phyloP scores from a whole-genome alignment of 495 filamentous ascomycete genomes.

The Lasiosphaeria hispida region DNA sequence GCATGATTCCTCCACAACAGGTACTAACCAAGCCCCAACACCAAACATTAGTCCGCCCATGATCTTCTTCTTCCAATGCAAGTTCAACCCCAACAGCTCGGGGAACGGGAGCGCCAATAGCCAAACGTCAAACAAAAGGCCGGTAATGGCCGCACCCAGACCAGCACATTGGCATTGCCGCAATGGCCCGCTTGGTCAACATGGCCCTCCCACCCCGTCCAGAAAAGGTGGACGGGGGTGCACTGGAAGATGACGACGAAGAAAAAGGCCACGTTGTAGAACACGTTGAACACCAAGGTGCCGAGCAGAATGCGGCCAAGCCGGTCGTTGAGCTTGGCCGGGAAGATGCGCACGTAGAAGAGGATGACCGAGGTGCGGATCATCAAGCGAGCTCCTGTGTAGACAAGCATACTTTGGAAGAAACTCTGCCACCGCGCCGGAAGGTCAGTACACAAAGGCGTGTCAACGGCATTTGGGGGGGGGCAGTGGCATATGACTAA shows the following conservation, averaged over 20 bases:
- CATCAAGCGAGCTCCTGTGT: slow-evolving; percentile 37
- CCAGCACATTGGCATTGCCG: slow-evolving; percentile 29
- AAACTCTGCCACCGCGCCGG: slow-evolving; percentile 17
- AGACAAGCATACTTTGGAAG: slow-evolving; percentile 33
- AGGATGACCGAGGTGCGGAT: slow-evolving; percentile 49
- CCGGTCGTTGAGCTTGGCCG: slow-evolving; percentile 19
- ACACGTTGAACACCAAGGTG: slow-evolving; percentile 32
- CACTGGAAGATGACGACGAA: slow-evolving; percentile 44
- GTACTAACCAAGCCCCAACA: slow-evolving; percentile 35
- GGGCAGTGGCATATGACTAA: not conserved
- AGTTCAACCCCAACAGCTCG: slow-evolving; percentile 31
- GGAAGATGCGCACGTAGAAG: slow-evolving; percentile 53
- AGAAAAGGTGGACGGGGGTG: slow-evolving; percentile 34
- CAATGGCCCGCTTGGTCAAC: slow-evolving; percentile 29
- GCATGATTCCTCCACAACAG: not conserved
- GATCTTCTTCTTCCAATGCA: slow-evolving; percentile 37
- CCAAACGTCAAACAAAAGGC: slow-evolving; percentile 38
- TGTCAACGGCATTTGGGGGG: too few species aligned
- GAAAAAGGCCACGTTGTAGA: slow-evolving; percentile 40
- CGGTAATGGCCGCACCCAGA: slow-evolving; percentile 30
- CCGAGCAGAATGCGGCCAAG: slow-evolving; percentile 29
- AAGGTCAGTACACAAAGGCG: not conserved
- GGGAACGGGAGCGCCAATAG: slow-evolving; percentile 38
- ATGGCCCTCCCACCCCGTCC: slow-evolving; percentile 31
- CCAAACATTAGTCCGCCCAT: slow-evolving; percentile 37